phyloP scores from a whole-genome alignment of 169 alveolate species.

The Cryptosporidium muris region DNA sequence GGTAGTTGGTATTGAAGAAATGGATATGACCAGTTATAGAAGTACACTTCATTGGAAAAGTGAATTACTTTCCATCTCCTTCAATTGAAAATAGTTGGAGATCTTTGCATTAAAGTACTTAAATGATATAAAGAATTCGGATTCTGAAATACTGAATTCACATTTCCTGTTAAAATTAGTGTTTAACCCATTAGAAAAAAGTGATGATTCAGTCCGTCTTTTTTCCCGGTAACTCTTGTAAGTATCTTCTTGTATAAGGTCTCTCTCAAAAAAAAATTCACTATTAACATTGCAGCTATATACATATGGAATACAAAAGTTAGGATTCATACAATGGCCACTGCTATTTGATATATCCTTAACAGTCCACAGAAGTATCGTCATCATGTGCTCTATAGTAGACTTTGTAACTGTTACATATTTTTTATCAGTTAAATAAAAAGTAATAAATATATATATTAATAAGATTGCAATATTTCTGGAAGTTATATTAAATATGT shows the following conservation, averaged over 20 bases:
- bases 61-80: constrained; percentile 61
- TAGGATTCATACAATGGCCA: constrained; percentile 12
- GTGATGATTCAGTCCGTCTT: background rate
- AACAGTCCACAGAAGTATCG: background rate
- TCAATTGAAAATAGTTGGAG: constrained; percentile 18
- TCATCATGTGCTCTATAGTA: background rate
- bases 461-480: constrained; percentile 2
- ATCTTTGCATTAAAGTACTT: constrained; percentile 4
- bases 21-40: constrained; percentile 3
- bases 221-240: constrained; percentile 15
- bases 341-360: background rate
- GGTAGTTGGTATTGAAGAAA: constrained; percentile 61
- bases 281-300: constrained; percentile 19
- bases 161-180: background rate
- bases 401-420: background rate
- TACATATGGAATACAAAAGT: constrained; percentile 57
- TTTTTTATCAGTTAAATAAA: constrained; percentile 10
- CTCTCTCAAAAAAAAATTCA: constrained; percentile 15
- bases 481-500: too few relatives aligned
- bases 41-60: constrained; percentile 60
- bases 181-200: background rate
- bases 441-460: constrained; percentile 15
- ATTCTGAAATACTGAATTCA: background rate
- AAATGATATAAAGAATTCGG: constrained; percentile 8
- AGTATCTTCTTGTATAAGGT: background rate